Base-by-base conservation (phyloP, 169 alveolate species). In the Plasmodium gaboni region DNA sequence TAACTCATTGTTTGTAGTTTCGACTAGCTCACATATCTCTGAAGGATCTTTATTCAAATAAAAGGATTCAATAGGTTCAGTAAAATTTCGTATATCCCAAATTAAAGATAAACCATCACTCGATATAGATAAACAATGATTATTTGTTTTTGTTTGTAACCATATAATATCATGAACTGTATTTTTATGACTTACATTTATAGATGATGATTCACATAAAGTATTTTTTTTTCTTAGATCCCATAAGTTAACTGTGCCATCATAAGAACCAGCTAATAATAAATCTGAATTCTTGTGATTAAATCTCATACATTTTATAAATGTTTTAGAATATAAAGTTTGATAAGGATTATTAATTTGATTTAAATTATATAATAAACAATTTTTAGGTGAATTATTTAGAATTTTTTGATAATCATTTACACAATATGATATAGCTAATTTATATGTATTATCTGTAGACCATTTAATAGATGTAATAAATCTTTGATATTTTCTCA, bases 341-440 rank as follows among this genome's bases (percentile, higher is more conserved):
- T 83, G 91, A 48, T 83, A 83, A 8, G 91, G 91, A 32, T 53
- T 68, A 53, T 83, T 83, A 32, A 83, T 57, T 51, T 83, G 57
- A 9, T 83, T 83, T 38, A 83, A 53, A 28, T 83, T 68, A 50
- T 83, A 83, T 32, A 83, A 63, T 19, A 83, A 46, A 53, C 91
- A 83, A 38, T 83, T 83, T 53, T 83, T 83, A 12, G 91, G 73
- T 19, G 80, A 57, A 50, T 68, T 71, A 68, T 28, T 53, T 53
- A 83, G 55, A 46, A 83, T 67, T 44, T 83, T 24, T 53, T 83
- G 76, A 83, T 83, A 57, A 57, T 83, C 46, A 68, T 68, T 83
- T 10, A 67, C 83, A 83, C 91, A 83, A 42, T 68, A 83, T 24
- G 91, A 83, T 38, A 83, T 83, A 22, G 91, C 91, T 67, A 83